A percentile compares a stretch with the other conserved stretches of the same genome.
phyloP scores from a whole-genome alignment of 1,284 basidiomycete genomes.

The Sporisorium graminicola region DNA sequence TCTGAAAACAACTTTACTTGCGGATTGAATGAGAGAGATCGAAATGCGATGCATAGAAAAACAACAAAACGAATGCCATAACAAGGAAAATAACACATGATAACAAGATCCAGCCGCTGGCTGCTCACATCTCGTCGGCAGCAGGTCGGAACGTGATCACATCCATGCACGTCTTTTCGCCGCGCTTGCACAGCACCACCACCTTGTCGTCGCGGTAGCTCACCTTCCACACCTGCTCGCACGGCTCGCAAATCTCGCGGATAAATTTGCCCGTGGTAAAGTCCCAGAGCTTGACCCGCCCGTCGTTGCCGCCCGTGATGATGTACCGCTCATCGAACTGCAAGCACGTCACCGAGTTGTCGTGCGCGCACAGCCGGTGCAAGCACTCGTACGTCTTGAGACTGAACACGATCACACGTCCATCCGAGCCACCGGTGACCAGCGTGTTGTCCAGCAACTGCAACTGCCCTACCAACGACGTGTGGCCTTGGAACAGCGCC shows the following conservation, averaged over 20 bases:
- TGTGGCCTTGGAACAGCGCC: slow-evolving; percentile 91
- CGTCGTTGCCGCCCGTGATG: slow-evolving; percentile 84
- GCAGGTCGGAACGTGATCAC: slow-evolving; percentile 72
- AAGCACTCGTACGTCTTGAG: slow-evolving; percentile 75
- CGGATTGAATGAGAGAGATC: neutral
- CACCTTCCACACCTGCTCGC: slow-evolving; percentile 89
- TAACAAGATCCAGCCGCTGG: neutral
- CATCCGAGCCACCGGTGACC: slow-evolving; percentile 92
- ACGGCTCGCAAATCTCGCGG: slow-evolving; percentile 63
- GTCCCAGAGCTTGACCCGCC: slow-evolving; percentile 86
- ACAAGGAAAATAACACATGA: neutral
- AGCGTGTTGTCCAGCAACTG: slow-evolving; percentile 82
- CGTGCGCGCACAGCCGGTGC: slow-evolving; percentile 75
- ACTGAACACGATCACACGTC: slow-evolving; percentile 89
- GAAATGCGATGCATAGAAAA: neutral
- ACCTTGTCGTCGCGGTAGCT: slow-evolving; percentile 82
- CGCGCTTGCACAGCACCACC: slow-evolving; percentile 84
- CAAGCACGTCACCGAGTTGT: slow-evolving; percentile 88
- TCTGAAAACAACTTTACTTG: neutral
- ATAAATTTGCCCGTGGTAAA: slow-evolving; percentile 65
- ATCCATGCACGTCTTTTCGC: slow-evolving; percentile 89
- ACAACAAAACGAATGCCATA: neutral
- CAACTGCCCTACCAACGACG: slow-evolving; percentile 91
- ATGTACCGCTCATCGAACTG: slow-evolving; percentile 80
- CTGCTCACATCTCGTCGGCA: slow-evolving; percentile 43